These are phyloP conservation scores for Phtheirospermum japonicum DNA, from an alignment of 257 asterid species.

Conservation along the genomic window DNA sequence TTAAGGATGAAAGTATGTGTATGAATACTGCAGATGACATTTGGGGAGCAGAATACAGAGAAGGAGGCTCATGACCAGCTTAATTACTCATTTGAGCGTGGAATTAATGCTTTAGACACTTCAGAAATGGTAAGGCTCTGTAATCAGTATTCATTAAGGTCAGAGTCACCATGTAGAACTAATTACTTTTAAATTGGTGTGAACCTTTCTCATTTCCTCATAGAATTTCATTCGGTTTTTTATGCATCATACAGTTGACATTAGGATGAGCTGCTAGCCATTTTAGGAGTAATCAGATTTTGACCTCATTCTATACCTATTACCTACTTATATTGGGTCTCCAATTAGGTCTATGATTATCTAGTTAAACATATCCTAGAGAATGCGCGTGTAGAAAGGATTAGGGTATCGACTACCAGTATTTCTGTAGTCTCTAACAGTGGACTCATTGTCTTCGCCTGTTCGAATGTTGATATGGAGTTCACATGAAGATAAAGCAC, in stretches of 20 bases:
- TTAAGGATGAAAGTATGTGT: slow-evolving; percentile 16
- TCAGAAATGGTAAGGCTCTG: slow-evolving; percentile 59
- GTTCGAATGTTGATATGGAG: background rate
- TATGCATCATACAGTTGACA: background rate
- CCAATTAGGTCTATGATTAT: background rate
- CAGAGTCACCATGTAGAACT: background rate
- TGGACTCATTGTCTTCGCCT: background rate
- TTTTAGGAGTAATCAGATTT: background rate
- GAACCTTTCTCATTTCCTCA: background rate
- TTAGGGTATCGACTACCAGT: background rate
- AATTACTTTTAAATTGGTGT: background rate
- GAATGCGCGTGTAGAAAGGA: too few relatives aligned
- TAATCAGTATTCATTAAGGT: background rate
- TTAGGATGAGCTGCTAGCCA: background rate
- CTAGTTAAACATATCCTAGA: background rate
- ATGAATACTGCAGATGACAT: slow-evolving; percentile 68
- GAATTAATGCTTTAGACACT: slow-evolving; percentile 76
- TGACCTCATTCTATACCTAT: too few relatives aligned
- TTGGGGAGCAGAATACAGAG: slow-evolving; percentile 91
- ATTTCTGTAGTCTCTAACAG: background rate
- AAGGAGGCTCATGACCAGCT: slow-evolving; percentile 91
- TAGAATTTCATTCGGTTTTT: background rate
- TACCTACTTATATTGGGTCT: too few relatives aligned
- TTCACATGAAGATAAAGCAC: background rate
- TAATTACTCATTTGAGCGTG: slow-evolving; percentile 70